phyloP scores from a whole-genome alignment of 164 flowering plant species.

The Piper longum region DNA sequence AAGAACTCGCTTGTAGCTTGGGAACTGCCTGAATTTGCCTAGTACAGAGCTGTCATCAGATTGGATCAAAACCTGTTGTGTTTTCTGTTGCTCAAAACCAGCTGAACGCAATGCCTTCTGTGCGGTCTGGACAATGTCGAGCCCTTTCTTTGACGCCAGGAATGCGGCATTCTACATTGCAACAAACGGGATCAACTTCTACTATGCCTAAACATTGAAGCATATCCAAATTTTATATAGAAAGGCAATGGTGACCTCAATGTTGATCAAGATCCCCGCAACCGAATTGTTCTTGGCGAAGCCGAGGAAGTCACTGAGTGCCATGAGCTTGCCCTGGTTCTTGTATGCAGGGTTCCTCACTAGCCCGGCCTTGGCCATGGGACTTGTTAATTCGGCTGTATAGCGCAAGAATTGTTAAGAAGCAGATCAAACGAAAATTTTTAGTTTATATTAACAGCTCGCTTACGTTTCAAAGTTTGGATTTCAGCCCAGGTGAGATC shows the following conservation, averaged over 20 bases:
- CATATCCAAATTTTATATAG: not conserved
- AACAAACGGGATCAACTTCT: not conserved
- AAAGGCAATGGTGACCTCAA: constrained; percentile 6
- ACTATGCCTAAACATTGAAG: not conserved
- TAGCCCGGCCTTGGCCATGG: constrained; percentile 16
- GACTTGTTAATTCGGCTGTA: constrained; percentile 49
- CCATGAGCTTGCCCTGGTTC: constrained; percentile 8
- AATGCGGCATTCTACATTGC: constrained; percentile 65
- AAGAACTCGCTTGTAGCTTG: constrained; percentile 41
- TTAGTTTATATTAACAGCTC: not conserved
- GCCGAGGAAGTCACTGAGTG: constrained; percentile 10
- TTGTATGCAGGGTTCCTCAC: constrained; percentile 19
- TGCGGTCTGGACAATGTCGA: constrained; percentile 40
- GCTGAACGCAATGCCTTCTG: constrained; percentile 48
- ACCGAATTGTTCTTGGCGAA: constrained; percentile 9
- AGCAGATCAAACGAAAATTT: no score
- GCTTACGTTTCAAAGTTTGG: constrained; percentile 60
- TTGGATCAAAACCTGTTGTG: constrained; percentile 56
- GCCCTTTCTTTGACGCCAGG: constrained; percentile 71
- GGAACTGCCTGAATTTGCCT: constrained; percentile 27
- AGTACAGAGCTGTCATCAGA: constrained; percentile 80
- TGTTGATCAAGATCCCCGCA: constrained; percentile 8
- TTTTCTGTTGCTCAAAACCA: constrained; percentile 49
- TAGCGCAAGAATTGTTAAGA: not conserved
- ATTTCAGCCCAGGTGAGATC: constrained; percentile 82